Percentiles rank a stretch among this genome's conserved stretches.
Conservation (phyloP, 2,329 filamentous ascomycete genomes). For the Colletotrichum magnum region DNA sequence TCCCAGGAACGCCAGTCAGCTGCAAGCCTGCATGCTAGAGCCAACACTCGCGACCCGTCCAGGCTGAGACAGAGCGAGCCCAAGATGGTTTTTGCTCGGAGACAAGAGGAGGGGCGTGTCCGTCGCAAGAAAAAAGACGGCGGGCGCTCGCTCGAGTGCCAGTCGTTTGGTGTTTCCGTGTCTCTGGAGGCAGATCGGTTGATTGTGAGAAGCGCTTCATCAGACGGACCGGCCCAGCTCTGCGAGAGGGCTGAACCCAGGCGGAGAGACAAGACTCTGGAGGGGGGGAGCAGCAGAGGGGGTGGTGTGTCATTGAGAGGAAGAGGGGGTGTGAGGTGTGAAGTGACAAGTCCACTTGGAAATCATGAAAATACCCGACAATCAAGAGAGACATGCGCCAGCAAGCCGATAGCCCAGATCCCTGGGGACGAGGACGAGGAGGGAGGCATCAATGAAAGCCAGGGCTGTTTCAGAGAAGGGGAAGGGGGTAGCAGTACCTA, state of each 20-base stretch:
- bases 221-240: conserved; percentile 27
- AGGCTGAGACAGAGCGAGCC: conserved; percentile 25
- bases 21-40: neutral
- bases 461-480: conserved; percentile 26
- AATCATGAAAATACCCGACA: conserved; percentile 16
- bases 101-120: neutral
- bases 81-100: conserved; percentile 11
- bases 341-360: neutral
- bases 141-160: conserved; percentile 10
- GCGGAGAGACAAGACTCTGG: neutral
- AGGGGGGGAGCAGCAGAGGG: neutral
- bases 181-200: conserved; percentile 20
- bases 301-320: conserved; percentile 12
- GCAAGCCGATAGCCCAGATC: conserved; percentile 21
- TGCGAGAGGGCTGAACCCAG: conserved; percentile 13
- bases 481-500: neutral
- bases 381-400: conserved; percentile 5
- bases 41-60: conserved; percentile 22
- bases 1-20: conserved; percentile 28
- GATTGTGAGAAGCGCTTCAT: conserved; percentile 10
- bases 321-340: conserved; percentile 3
- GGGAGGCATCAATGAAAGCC: neutral
- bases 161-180: too few relatives aligned
- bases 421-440: neutral
- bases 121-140: neutral